A percentile compares a stretch with the other conserved stretches of the same genome.
Conservation (phyloP, 345 rosid genomes). For the Hibiscus syriacus region DNA sequence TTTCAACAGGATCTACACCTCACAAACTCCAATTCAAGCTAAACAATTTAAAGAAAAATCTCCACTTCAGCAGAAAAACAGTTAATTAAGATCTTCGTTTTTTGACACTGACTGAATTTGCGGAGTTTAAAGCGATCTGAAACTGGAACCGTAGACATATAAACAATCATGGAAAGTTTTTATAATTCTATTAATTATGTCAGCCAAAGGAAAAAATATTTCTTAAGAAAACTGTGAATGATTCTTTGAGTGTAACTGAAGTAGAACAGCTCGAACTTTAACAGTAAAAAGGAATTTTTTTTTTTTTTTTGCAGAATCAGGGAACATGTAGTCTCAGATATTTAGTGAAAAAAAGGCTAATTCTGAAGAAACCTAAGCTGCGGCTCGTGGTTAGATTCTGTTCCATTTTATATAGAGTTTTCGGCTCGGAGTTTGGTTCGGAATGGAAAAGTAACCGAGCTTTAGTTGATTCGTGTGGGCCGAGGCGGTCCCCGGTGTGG, state of each 20-base stretch:
- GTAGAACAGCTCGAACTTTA: conserved; percentile 20
- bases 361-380: not conserved
- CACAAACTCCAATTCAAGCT: not conserved
- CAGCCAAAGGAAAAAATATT: not conserved
- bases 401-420: not conserved
- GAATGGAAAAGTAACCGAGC: not conserved
- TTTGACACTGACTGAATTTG: not conserved
- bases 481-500: not conserved
- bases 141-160: not conserved
- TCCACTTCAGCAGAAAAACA: not conserved
- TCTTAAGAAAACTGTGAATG: not conserved
- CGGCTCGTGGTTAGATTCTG: not conserved
- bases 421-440: conserved; percentile 10
- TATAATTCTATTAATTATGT: not conserved
- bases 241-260: conserved; percentile 17
- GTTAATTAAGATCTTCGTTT: not conserved
- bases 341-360: not conserved
- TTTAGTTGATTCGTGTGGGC: conserved; percentile 7
- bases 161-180: not conserved
- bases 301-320: not conserved
- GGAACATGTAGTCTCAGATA: conserved; percentile 4
- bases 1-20: not conserved
- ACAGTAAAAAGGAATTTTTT: not conserved
- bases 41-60: not conserved
- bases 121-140: not conserved